Evolutionary conservation across 345 rosid genomes (phyloP).

Genomic region (Rubroshorea leprosula): DNA sequence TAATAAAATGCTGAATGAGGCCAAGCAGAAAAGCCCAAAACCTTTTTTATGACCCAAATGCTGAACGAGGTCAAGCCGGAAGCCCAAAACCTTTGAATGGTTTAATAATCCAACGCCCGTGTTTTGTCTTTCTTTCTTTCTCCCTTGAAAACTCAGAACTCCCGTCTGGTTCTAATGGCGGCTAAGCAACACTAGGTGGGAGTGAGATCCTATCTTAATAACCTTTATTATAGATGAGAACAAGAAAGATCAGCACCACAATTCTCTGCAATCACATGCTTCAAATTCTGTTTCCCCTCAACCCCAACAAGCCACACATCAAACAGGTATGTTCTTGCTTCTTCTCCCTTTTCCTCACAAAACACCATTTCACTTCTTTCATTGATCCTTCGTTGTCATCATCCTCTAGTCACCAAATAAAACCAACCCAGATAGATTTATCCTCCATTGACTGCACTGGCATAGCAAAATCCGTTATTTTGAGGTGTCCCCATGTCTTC

Average conservation of each 20-base stretch:
- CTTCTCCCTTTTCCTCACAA: constrained; percentile 18
- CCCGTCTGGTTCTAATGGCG: neutral
- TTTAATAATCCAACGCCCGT: too few relatives aligned
- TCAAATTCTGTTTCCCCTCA: constrained; percentile 27
- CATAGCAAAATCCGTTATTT: constrained; percentile 27
- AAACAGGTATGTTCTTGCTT: constrained; percentile 24
- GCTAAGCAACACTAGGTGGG: neutral
- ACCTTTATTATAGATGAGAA: constrained; percentile 3
- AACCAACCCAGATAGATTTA: constrained; percentile 23
- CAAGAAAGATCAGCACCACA: neutral
- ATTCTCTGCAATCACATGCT: constrained; percentile 25
- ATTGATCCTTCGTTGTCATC: constrained; percentile 17
- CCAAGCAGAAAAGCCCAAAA: neutral
- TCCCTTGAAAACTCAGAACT: neutral
- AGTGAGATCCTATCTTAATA: neutral
- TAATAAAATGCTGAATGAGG: too few relatives aligned
- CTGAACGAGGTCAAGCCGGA: neutral
- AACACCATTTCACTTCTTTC: constrained; percentile 6
- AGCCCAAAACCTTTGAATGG: neutral
- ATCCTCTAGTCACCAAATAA: constrained; percentile 10
- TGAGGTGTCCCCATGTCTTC: constrained; percentile 18
- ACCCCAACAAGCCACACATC: constrained; percentile 20
- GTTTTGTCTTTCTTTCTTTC: too few relatives aligned
- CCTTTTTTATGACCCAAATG: neutral
- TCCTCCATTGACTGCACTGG: constrained; percentile 24